These are phyloP conservation scores for Balakata baccata DNA, from an alignment of 345 rosid species.

Conservation along the genomic window DNA sequence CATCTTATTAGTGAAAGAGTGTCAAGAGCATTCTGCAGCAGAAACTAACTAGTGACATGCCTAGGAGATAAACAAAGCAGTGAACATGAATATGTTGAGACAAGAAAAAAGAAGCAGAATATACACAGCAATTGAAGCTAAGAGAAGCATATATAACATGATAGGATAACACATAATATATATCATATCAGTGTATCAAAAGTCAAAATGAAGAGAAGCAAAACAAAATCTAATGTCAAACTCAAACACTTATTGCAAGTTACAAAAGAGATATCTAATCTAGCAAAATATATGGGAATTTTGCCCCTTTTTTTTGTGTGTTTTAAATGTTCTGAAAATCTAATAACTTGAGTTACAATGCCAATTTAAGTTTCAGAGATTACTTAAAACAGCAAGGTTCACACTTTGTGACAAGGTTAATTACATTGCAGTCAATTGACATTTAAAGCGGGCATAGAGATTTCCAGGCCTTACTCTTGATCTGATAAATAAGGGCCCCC, in stretches of 20 bases:
- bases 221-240: neutral
- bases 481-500: conserved; percentile 77
- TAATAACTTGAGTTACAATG: neutral
- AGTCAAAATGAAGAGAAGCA: neutral
- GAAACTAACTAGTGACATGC: conserved; percentile 4
- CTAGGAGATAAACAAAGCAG: neutral
- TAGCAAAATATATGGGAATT: neutral
- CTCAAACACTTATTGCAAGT: neutral
- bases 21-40: conserved; percentile 21
- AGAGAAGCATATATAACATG: neutral
- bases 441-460: conserved; percentile 6
- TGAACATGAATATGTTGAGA: neutral
- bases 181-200: neutral
- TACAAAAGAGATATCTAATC: neutral
- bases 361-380: neutral
- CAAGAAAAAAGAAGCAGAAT: neutral
- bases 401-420: neutral
- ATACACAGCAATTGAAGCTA: neutral
- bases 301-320: neutral
- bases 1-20: conserved; percentile 53
- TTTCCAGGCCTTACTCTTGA: conserved; percentile 63
- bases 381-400: neutral
- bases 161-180: neutral
- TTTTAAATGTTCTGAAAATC: neutral
- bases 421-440: neutral